A percentile compares a stretch with the other conserved stretches of the same genome.
phyloP scores from a whole-genome alignment of 192 early-diverging fungal genomes.

The Backusella psychrophila region DNA sequence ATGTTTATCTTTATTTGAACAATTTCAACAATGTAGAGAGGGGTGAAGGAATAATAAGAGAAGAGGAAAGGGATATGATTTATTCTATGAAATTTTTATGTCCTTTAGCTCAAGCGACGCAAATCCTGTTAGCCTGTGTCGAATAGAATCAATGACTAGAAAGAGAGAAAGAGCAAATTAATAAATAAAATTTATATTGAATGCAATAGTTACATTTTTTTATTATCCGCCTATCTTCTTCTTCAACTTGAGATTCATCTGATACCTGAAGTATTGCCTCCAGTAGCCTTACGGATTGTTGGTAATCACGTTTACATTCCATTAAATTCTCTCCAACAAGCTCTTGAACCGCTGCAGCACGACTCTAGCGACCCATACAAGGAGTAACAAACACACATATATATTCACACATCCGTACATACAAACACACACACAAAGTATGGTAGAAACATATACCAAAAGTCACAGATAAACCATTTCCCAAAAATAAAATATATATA shows the following conservation, averaged over 20 bases:
- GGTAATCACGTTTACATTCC: constrained; percentile 70
- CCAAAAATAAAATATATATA: background rate
- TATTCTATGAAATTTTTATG: background rate
- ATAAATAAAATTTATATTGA: background rate
- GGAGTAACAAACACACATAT: background rate
- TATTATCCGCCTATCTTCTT: constrained; percentile 49
- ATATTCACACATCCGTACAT: background rate
- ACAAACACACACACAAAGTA: background rate
- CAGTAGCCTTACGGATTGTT: constrained; percentile 72
- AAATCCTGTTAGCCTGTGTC: background rate
- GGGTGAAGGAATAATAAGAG: background rate
- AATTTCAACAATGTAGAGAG: background rate
- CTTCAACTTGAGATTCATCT: constrained; percentile 45
- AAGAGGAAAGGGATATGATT: background rate
- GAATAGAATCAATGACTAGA: background rate
- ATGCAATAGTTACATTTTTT: constrained; percentile 44
- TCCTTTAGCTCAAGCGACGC: background rate
- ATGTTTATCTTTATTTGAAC: background rate
- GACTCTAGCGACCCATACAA: constrained; percentile 38
- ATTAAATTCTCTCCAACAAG: constrained; percentile 58
- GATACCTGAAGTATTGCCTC: constrained; percentile 61
- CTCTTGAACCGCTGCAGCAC: constrained; percentile 62
- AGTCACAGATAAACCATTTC: background rate
- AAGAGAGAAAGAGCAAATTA: background rate
- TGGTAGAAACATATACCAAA: background rate